A percentile compares a stretch with the other conserved stretches of the same genome.
Evolutionary conservation across 1,284 basidiomycete species (phyloP).

Genomic region (Inonotus hispidus): DNA sequence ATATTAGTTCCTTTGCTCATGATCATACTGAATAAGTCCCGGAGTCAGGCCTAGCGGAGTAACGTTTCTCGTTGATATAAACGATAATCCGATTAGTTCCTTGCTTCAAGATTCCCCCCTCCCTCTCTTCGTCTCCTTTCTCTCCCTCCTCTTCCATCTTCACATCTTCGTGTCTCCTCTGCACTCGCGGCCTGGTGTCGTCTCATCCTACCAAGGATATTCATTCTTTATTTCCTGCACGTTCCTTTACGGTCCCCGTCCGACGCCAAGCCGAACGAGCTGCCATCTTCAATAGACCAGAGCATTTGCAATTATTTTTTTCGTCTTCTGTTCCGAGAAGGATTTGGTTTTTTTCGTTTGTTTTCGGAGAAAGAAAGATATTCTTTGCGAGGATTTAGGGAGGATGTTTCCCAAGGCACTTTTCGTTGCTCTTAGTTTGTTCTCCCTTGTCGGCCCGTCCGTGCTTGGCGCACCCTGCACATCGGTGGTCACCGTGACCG

Average conservation of each 20-base stretch:
- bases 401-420: conserved; percentile 1
- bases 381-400: background rate
- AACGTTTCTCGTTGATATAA: background rate
- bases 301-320: background rate
- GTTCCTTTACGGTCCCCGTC: background rate
- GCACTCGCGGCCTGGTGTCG: background rate
- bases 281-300: background rate
- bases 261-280: background rate
- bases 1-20: background rate
- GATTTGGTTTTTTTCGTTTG: background rate
- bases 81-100: background rate
- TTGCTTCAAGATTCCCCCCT: background rate
- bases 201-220: background rate
- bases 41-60: background rate
- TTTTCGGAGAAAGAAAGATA: background rate
- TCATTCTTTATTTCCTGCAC: background rate
- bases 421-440: background rate
- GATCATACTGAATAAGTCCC: background rate
- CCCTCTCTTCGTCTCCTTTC: background rate
- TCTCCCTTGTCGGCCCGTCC: background rate
- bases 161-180: background rate
- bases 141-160: background rate
- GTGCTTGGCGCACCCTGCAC: conserved; percentile 1
- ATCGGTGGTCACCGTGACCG: background rate
- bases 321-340: background rate